These are phyloP conservation scores for Linnemannia zychae DNA, from an alignment of 192 early-diverging fungal species.

Conservation along the genomic window DNA sequence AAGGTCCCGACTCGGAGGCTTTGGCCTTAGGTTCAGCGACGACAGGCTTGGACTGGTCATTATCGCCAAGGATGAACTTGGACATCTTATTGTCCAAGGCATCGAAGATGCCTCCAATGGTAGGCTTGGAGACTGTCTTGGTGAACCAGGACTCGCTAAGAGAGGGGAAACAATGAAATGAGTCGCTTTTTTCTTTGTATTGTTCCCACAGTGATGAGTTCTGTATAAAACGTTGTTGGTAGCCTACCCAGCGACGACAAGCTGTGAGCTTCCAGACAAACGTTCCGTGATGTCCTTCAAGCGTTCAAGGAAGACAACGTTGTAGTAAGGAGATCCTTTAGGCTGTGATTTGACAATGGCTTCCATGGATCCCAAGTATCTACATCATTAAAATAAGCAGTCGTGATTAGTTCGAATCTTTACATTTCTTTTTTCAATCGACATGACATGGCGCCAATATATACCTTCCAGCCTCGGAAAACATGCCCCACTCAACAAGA, in stretches of 20 bases:
- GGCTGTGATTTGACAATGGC: constrained; percentile 77
- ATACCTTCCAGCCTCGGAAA: constrained; percentile 73
- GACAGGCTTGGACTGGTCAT: constrained; percentile 42
- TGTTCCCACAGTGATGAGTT: background rate
- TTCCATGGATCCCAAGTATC: constrained; percentile 86
- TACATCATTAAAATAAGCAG: constrained; percentile 1
- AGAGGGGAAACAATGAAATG: background rate
- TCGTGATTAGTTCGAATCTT: background rate
- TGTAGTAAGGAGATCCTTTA: constrained; percentile 87
- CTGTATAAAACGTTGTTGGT: background rate
- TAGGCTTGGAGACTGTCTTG: constrained; percentile 68
- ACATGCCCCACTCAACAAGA: constrained; percentile 84
- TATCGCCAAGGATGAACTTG: constrained; percentile 73
- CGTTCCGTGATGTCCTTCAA: constrained; percentile 82
- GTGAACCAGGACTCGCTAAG: constrained; percentile 44
- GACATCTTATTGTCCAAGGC: constrained; percentile 70
- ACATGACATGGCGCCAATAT: background rate
- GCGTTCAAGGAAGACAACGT: constrained; percentile 75
- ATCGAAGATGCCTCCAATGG: constrained; percentile 69
- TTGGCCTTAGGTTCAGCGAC: constrained; percentile 50
- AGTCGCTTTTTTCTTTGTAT: background rate
- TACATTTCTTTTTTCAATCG: background rate
- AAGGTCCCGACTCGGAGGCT: constrained; percentile 32
- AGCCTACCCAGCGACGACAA: constrained; percentile 38
- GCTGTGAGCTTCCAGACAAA: constrained; percentile 60